Conservation (phyloP, 192 early-diverging fungal genomes). For the Mortierella alpina region DNA sequence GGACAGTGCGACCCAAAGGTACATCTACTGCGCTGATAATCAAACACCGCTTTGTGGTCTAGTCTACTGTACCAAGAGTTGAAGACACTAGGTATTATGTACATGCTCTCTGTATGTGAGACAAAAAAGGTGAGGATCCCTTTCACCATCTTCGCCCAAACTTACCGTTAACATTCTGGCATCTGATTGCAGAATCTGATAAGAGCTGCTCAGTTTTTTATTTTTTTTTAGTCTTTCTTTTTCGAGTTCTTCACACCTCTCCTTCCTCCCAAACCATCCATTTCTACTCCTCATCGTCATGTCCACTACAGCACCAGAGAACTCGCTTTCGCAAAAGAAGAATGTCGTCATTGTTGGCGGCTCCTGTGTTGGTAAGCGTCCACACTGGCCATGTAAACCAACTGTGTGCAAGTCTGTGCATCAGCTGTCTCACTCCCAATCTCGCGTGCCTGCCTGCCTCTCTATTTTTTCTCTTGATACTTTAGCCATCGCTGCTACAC, state of each 20-base stretch:
- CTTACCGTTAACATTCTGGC: too few relatives aligned
- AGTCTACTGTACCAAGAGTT: too few relatives aligned
- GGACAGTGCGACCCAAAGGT: too few relatives aligned
- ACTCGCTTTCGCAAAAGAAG: conserved; percentile 18
- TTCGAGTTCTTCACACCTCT: background rate
- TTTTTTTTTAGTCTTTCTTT: background rate
- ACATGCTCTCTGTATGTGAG: too few relatives aligned
- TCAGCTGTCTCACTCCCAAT: background rate
- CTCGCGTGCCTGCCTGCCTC: background rate
- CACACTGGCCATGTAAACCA: background rate
- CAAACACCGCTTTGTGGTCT: too few relatives aligned
- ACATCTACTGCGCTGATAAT: too few relatives aligned
- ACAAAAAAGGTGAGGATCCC: background rate
- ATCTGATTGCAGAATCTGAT: too few relatives aligned
- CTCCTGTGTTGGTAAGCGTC: conserved; percentile 57
- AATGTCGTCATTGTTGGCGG: conserved; percentile 63
- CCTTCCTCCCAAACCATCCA: background rate
- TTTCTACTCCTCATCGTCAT: background rate
- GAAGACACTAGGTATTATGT: too few relatives aligned
- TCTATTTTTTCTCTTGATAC: background rate
- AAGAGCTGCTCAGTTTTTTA: background rate
- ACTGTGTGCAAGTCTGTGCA: background rate
- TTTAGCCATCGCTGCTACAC: conserved; percentile 39
- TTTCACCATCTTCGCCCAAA: background rate
- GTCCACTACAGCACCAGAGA: conserved; percentile 17